phyloP scores from a whole-genome alignment of 1,284 basidiomycete species.

The Sporisorium graminicola region DNA sequence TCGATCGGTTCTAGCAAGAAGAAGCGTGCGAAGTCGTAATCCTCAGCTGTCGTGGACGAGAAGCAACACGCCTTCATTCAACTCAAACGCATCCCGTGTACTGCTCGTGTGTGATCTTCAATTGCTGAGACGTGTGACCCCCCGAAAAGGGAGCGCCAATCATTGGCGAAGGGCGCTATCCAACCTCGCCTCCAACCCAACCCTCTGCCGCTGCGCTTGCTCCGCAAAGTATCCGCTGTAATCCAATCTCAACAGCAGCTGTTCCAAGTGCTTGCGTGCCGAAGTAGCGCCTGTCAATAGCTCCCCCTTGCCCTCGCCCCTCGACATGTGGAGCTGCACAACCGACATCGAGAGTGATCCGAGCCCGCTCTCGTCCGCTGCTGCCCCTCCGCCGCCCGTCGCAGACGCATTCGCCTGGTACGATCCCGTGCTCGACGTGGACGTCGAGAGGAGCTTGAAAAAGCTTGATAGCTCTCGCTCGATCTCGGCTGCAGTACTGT shows the following conservation, averaged over 20 bases:
- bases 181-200: conserved; percentile 5
- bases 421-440: conserved; percentile 1
- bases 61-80: background rate
- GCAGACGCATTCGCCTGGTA: background rate
- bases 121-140: too few species aligned
- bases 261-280: conserved; percentile 83
- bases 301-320: background rate
- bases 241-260: conserved; percentile 83
- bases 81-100: background rate
- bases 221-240: conserved; percentile 82
- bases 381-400: background rate
- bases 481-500: conserved; percentile 80
- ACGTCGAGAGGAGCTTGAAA: conserved; percentile 40
- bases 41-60: too few species aligned
- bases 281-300: conserved; percentile 40
- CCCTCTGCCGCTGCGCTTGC: conserved; percentile 27
- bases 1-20: conserved; percentile 7
- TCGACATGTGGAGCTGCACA: conserved; percentile 19
- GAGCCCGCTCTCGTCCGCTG: conserved; percentile 30
- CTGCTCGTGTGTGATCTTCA: background rate
- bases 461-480: conserved; percentile 23
- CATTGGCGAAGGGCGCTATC: conserved; percentile 16
- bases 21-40: background rate
- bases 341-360: conserved; percentile 33
- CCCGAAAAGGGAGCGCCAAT: too few species aligned